Evolutionary conservation across 1,284 basidiomycete species (phyloP), one percentile per base, ranked within the genome.

Genomic region (Chondrostereum purpureum): DNA sequence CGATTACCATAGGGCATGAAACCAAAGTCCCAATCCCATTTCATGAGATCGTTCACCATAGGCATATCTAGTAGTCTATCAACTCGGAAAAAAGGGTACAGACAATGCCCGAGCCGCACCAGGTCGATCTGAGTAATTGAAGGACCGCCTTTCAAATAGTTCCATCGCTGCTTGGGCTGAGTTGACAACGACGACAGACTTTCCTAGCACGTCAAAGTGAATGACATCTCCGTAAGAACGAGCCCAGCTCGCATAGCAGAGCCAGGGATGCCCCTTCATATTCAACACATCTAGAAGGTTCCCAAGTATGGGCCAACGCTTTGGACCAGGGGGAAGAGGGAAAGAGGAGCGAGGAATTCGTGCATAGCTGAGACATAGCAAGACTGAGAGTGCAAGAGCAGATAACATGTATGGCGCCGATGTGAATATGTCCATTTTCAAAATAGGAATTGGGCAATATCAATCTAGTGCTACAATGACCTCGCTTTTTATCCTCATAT

Each of bases 81-180:
- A 12, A 13, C 16, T 31, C 31, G 24, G 46, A 43, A 44, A 23
- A 48, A 22, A 17, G 23, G n/a, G 35, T 12, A 47, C 43, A 31
- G 19, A 50, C 49, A 56, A 27, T 39, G 50, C 53, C n/a, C n/a
- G n/a, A n/a, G 55, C 45, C 19, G 48, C 17, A 20, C 40, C 54
- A n/a, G 54, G 56, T 22, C 70, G 61, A 50, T 72, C 68, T 3
- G 71, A 71, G 48, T 72, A 74, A 44, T 68, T 72, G 4, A 56
- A 53, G 20, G 69, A 71, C 16, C 69, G 61, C 47, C 69, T 72
- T 36, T 73, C 72, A 22, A 73, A 68, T 2, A 74, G 57, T 18
- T 72, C 70, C 39, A 58, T 63, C 6, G 65, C 68, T 8, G 60
- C 56, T 39, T 65, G 56, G 40, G 65, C 66, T 3, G 67, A 63